These are phyloP conservation scores for Candida adriatica DNA, from an alignment of 805 yeast species.

Conservation along the genomic window DNA sequence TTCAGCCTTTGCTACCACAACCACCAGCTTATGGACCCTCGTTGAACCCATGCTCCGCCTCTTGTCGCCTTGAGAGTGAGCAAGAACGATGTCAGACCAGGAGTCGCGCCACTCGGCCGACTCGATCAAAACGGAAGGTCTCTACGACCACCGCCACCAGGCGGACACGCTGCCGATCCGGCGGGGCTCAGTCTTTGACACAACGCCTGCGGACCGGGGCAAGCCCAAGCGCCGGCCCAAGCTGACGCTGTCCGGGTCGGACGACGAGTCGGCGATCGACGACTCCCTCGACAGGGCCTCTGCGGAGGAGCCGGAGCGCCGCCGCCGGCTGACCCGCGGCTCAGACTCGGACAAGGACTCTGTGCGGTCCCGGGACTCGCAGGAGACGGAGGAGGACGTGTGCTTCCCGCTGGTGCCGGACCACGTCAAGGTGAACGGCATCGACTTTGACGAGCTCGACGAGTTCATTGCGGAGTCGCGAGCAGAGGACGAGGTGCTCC, in stretches of 20 bases:
- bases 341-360: constrained; percentile 63
- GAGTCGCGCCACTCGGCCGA: constrained; percentile 19
- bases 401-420: constrained; percentile 89
- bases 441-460: constrained; percentile 87
- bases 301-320: constrained; percentile 27
- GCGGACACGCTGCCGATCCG: constrained; percentile 34
- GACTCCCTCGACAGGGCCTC: constrained; percentile 17
- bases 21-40: too few relatives aligned
- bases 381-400: constrained; percentile 95
- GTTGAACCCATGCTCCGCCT: too few relatives aligned
- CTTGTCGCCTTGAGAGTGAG: too few relatives aligned
- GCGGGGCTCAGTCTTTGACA: constrained; percentile 17
- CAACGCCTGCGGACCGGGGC: constrained; percentile 21
- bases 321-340: constrained; percentile 27
- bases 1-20: too few relatives aligned
- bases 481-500: constrained; percentile 34
- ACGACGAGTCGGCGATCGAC: constrained; percentile 17
- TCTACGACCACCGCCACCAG: constrained; percentile 44
- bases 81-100: constrained; percentile 26
- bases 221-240: constrained; percentile 7
- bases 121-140: constrained; percentile 34
- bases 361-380: constrained; percentile 69
- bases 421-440: constrained; percentile 58
- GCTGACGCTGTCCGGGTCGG: neutral
- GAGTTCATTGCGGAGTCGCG: constrained; percentile 64